Evolutionary conservation across 75 land plant genomes (phyloP).

Genomic region (Isoetes taiwanensis): DNA sequence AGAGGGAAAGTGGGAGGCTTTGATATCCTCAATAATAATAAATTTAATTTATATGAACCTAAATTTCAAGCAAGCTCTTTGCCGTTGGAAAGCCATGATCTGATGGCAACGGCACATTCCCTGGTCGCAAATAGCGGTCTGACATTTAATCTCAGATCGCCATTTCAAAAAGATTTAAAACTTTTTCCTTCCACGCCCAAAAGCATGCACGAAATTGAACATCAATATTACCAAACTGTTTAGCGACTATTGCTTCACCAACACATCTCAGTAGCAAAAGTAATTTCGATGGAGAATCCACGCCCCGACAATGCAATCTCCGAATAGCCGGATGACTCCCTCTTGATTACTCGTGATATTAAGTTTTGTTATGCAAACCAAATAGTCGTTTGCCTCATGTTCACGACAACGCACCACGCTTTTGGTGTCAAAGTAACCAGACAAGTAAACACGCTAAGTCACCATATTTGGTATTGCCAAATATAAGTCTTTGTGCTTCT

Average conservation of each 20-base stretch:
- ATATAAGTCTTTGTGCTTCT: constrained; percentile 83
- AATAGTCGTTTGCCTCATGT: too few species aligned
- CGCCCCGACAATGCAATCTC: constrained; percentile 77
- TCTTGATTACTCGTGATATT: constrained; percentile 58
- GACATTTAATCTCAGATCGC: constrained; percentile 48
- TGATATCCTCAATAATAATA: too few species aligned
- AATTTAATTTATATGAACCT: too few species aligned
- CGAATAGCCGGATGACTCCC: constrained; percentile 68
- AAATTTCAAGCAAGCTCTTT: constrained; percentile 53
- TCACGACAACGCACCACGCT: constrained; percentile 81
- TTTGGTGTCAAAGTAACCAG: constrained; percentile 88
- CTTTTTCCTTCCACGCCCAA: too few species aligned
- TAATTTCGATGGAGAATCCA: constrained; percentile 62
- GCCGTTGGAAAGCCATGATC: constrained; percentile 73
- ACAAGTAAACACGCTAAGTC: constrained; percentile 74
- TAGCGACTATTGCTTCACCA: constrained; percentile 92
- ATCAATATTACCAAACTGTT: constrained; percentile 54
- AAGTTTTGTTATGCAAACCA: not conserved
- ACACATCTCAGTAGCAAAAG: constrained; percentile 90
- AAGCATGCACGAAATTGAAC: not conserved
- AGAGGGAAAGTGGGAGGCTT: too few species aligned
- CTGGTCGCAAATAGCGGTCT: constrained; percentile 66
- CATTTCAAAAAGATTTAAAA: not conserved
- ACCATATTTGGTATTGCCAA: constrained; percentile 83
- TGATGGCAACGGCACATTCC: constrained; percentile 72